Evolutionary conservation across 306 rosid species (phyloP).

Genomic region (Crataegus laevigata): DNA sequence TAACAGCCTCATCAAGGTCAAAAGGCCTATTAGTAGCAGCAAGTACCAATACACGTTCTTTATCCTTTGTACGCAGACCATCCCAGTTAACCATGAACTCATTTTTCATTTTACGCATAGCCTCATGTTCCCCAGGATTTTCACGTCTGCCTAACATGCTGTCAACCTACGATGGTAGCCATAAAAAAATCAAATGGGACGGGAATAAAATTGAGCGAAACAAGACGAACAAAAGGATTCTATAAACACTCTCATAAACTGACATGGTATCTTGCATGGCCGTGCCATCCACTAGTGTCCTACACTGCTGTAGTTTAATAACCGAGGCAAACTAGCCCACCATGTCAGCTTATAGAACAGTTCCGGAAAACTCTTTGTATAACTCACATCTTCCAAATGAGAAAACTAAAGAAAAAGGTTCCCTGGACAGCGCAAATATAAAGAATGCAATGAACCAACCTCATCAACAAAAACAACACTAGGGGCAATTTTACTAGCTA

Average conservation of each 20-base stretch:
- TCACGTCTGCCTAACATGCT: slow-evolving; percentile 98
- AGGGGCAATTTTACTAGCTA: slow-evolving; percentile 95
- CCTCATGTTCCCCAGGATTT: slow-evolving; percentile 92
- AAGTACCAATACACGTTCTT: slow-evolving; percentile 88
- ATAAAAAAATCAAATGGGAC: neutral
- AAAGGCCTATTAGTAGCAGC: slow-evolving; percentile 96
- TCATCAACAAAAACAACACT: slow-evolving; percentile 95
- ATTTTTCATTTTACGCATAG: slow-evolving; percentile 97
- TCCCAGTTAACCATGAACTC: slow-evolving; percentile 99
- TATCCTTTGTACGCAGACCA: slow-evolving; percentile 92
- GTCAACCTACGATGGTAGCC: slow-evolving; percentile 62
- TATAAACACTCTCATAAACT: neutral
- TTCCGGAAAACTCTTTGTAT: neutral
- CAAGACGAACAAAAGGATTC: neutral
- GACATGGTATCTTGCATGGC: neutral
- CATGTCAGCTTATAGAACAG: neutral
- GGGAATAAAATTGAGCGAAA: neutral
- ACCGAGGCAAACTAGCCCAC: no score
- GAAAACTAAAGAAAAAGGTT: neutral
- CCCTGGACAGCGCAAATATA: neutral
- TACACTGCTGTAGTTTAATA: neutral
- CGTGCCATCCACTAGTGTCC: neutral
- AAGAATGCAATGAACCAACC: slow-evolving; percentile 38
- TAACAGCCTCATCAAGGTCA: slow-evolving; percentile 98
- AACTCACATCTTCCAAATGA: neutral